Evolutionary conservation across 176 grass and related monocot species (phyloP).

Genomic region (Oryza rufipogon): DNA sequence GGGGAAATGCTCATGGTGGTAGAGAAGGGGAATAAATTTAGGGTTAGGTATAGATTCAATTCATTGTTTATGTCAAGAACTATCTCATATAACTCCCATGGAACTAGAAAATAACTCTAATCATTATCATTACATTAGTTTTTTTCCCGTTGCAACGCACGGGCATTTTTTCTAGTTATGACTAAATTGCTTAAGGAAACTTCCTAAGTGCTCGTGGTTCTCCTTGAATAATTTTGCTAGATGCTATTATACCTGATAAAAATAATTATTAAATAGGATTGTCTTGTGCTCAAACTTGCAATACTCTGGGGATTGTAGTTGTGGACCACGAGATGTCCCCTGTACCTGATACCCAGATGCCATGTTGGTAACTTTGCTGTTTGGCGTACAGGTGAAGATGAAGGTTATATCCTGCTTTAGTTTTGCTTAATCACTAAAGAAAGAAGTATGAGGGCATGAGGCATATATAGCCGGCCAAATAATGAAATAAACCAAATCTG

Average conservation of each 20-base stretch:
- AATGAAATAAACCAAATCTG: not conserved
- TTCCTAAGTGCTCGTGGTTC: not conserved
- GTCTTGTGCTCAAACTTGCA: not conserved
- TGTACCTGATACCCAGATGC: not conserved
- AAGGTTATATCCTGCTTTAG: not conserved
- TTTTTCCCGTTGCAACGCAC: too few relatives aligned
- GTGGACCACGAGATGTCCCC: not conserved
- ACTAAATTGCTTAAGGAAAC: not conserved
- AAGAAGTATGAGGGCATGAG: not conserved
- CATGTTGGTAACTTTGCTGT: not conserved
- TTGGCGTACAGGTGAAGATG: too few relatives aligned
- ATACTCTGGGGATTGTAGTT: not conserved
- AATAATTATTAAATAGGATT: slow-evolving; percentile 3
- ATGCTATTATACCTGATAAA: not conserved
- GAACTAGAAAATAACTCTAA: too few relatives aligned
- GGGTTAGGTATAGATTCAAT: too few relatives aligned
- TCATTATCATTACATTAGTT: too few relatives aligned
- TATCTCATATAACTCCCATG: too few relatives aligned
- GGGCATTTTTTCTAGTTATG: not conserved
- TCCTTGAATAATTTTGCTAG: not conserved
- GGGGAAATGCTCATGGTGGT: too few relatives aligned
- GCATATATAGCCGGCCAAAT: not conserved
- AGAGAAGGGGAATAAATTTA: too few relatives aligned
- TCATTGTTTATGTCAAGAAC: too few relatives aligned
- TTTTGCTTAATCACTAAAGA: not conserved